Evolutionary conservation across 352 stramenopile genomes (phyloP), one percentile per base, ranked within the genome.

Genomic region (Aphanomyces invadans): DNA sequence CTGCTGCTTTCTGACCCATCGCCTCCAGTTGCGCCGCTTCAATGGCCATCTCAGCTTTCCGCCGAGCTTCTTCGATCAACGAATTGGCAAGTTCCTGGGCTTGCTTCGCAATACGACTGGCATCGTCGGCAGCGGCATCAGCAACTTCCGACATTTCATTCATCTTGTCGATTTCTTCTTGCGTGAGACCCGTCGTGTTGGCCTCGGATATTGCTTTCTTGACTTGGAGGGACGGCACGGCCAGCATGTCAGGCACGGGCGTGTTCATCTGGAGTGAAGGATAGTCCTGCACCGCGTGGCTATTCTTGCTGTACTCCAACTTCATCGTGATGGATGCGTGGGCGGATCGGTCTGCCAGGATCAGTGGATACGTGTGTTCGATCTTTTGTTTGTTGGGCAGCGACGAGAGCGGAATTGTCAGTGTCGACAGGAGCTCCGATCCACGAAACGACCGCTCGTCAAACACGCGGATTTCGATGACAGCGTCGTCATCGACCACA

Each of bases 381-480:
- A 63, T 63, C 28, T 49, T 46, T 2, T 29, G 38, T 25, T 48
- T 63, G 61, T 91, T 90, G 0, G 84, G 81, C 33, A 92, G 61
- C 28, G 84, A 91, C 70, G 83, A 86, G 39, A 92, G 49, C 33
- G 84, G 82, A 61, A 92, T 89, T 36, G 84, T 80, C 49, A 92
- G 71, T 31, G 82, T 90, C 23, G 84, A 79, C 64, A 92, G 77
- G 25, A 92, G 71, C 53, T 88, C 75, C 4, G 80, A 83, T 9
- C 78, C 69, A 9, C 82, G 79, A 74, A 92, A 90, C 39, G 89
- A 72, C 62, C 89, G 84, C 53, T 91, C 80, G 49, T 92, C 78
- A 59, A 90, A 91, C 25, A 92, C 77, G 60, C 84, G 84, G 39
- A 92, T 81, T 64, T 92, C 84, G 42, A 92, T 76, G 36, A 88